Evolutionary conservation across 148 eudicot species (phyloP).

Genomic region (Rhododendron simsii): DNA sequence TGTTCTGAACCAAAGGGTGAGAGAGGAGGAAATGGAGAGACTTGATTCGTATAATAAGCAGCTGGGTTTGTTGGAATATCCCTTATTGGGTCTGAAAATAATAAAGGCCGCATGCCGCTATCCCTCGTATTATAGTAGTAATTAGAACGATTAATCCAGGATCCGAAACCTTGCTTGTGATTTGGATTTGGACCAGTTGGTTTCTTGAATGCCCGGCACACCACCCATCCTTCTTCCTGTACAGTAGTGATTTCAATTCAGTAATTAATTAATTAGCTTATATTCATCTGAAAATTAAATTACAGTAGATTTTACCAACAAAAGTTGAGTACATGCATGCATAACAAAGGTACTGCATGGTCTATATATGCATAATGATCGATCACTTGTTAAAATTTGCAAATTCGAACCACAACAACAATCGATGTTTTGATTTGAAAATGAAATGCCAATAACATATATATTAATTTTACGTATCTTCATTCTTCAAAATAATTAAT

Average conservation of each 20-base stretch:
- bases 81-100: conserved; percentile 18
- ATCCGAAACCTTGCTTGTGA: conserved; percentile 49
- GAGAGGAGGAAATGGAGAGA: conserved; percentile 19
- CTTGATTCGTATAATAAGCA: conserved; percentile 4
- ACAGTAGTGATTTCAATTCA: conserved; percentile 1
- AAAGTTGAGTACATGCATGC: not conserved
- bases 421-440: not conserved
- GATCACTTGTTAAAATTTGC: not conserved
- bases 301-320: not conserved
- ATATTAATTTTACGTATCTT: too few species aligned
- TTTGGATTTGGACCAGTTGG: conserved; percentile 44
- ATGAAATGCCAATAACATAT: not conserved
- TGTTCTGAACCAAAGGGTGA: conserved; percentile 16
- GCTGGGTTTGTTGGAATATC: conserved; percentile 14
- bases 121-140: conserved; percentile 16
- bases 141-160: conserved; percentile 39
- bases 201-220: conserved; percentile 91
- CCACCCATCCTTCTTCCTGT: conserved; percentile 99
- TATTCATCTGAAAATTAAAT: not conserved
- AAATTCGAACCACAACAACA: not conserved
- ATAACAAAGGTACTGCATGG: not conserved
- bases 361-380: not conserved
- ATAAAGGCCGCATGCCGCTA: conserved; percentile 20
- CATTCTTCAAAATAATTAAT: not conserved
- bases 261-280: not conserved